Evolutionary conservation across 192 early-diverging fungal genomes (phyloP).

Genomic region (Backusella macrospora): DNA sequence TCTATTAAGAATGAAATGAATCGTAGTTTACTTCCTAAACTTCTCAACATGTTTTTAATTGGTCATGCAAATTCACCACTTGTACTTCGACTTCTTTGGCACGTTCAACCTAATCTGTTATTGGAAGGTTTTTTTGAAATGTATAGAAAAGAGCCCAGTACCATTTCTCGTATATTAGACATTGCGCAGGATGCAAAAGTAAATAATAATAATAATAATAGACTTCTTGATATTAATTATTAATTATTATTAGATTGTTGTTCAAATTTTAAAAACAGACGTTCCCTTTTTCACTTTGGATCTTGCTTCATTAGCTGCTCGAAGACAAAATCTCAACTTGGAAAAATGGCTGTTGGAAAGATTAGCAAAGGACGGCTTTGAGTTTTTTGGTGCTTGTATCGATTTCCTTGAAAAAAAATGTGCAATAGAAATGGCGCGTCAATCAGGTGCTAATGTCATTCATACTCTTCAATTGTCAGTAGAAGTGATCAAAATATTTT

Average conservation of each 20-base stretch:
- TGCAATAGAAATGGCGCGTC: slow-evolving; percentile 47
- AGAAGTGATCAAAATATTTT: slow-evolving; percentile 71
- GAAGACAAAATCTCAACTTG: slow-evolving; percentile 76
- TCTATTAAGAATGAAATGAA: slow-evolving; percentile 21
- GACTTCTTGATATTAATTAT: background rate
- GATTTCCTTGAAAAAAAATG: slow-evolving; percentile 76
- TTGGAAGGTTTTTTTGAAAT: slow-evolving; percentile 35
- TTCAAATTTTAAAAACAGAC: slow-evolving; percentile 67
- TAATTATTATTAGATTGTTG: slow-evolving; percentile 54
- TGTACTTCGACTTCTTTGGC: slow-evolving; percentile 76
- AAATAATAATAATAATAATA: background rate
- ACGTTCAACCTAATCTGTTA: slow-evolving; percentile 21
- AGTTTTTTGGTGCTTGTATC: slow-evolving; percentile 72
- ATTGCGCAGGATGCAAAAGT: slow-evolving; percentile 41
- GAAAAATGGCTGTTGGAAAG: slow-evolving; percentile 84
- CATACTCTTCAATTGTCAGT: slow-evolving; percentile 56
- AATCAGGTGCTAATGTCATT: slow-evolving; percentile 38
- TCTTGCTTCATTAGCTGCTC: slow-evolving; percentile 75
- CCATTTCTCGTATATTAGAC: slow-evolving; percentile 40
- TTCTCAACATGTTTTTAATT: slow-evolving; percentile 38
- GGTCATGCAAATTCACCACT: slow-evolving; percentile 44
- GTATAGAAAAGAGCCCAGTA: slow-evolving; percentile 33
- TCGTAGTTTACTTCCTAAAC: slow-evolving; percentile 26
- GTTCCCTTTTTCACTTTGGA: slow-evolving; percentile 74
- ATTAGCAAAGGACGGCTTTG: slow-evolving; percentile 57